Evolutionary conservation across 495 filamentous ascomycete species (phyloP).

Genomic region (Elaphomyces granulatus): DNA sequence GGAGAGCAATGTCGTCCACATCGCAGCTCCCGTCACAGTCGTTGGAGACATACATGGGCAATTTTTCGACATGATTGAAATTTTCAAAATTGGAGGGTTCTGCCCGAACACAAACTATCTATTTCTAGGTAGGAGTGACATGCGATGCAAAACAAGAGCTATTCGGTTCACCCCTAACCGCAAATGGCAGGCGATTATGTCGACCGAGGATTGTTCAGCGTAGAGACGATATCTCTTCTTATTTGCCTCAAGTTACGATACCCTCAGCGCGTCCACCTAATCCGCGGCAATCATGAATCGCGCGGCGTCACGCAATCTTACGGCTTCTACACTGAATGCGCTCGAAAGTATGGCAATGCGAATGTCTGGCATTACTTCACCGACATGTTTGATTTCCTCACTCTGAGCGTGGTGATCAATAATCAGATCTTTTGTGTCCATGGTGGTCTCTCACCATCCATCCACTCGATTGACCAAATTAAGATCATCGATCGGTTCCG

Average conservation of each 20-base stretch:
- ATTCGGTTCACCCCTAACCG: too few relatives aligned
- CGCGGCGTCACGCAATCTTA: slow-evolving; percentile 97
- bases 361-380: slow-evolving; percentile 99
- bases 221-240: slow-evolving; percentile 92
- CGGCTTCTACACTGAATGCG: slow-evolving; percentile 97
- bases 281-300: slow-evolving; percentile 94
- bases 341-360: slow-evolving; percentile 91
- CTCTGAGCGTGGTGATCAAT: slow-evolving; percentile 91
- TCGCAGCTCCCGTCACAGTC: slow-evolving; percentile 90
- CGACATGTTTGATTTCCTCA: slow-evolving; percentile 98
- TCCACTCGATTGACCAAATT: slow-evolving; percentile 97
- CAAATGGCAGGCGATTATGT: slow-evolving; percentile 74
- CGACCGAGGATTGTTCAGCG: slow-evolving; percentile 89
- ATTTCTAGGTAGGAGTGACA: slow-evolving; percentile 58
- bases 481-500: slow-evolving; percentile 98
- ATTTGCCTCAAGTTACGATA: slow-evolving; percentile 91
- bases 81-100: slow-evolving; percentile 93
- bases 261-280: slow-evolving; percentile 80
- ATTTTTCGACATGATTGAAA: slow-evolving; percentile 97
- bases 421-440: slow-evolving; percentile 98
- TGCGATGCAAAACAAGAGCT: background rate
- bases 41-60: slow-evolving; percentile 98
- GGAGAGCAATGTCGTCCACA: slow-evolving; percentile 98
- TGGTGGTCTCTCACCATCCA: slow-evolving; percentile 85
- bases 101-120: slow-evolving; percentile 97